Base-by-base conservation (phyloP, 2,329 filamentous ascomycete genomes). In the Penicillium sp. region DNA sequence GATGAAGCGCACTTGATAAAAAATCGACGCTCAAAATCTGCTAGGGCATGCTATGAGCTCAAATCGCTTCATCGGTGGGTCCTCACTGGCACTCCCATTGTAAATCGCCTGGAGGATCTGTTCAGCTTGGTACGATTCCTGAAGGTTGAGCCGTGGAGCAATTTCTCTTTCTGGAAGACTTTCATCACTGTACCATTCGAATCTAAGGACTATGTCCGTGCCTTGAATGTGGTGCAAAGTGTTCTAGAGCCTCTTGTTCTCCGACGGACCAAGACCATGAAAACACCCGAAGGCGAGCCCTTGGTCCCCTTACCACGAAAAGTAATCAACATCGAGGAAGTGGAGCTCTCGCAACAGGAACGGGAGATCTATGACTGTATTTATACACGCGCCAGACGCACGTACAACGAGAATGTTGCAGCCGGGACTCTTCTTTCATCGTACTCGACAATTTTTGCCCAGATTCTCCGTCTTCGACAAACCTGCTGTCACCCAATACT, bases 151-250 rank as follows among this genome's bases (percentile, higher is more conserved):
- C 94, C 94, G 0, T 99, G 94, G 94, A 94, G 89, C 65, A 97
- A 97, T 70, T 99, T 99, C 71, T 96, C 92, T 0, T 99, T 96
- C 75, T 99, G 94, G 94, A 92, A 92, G 68, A 97, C 94, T 0
- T 99, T 99, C 69, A 97, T 99, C 66, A 99, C 94, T 0, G 87
- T 96, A 1, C 94, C 94, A 0, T 99, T 99, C 59, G 94, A 99
- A 70, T 93, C 91, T 0, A 94, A 94, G 60, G 89, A 99, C 57
- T 97, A 96, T 67, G 85, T 97, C 61, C 87, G 92, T 4, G 94
- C 94, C 0, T 79, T 99, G 7, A 94, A 97, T 67, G 94, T 99
- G 2, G 94, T 99, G 1, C 94, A 99, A 69, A 99, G 93, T 0
- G 93, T 99, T 0, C 76, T 99, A 4, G 94, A 99, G 68, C 94